phyloP scores from a whole-genome alignment of 139 green algal genomes.

The Zygnema circumcarinatum region DNA sequence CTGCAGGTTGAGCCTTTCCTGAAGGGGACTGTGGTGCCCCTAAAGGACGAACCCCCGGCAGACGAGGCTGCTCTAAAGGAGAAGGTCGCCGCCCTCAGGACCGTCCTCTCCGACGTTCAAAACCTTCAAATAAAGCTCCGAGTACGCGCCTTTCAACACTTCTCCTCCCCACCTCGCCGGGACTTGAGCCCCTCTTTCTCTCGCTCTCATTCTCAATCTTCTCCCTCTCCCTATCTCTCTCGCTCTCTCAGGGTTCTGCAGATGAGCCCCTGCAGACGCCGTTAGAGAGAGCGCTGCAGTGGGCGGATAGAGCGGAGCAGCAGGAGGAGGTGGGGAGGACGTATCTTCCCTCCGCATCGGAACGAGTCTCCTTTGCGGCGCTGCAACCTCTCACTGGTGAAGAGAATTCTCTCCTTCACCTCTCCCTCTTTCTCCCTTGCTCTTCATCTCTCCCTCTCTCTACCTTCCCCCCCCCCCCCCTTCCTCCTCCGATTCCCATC shows the following conservation, averaged over 20 bases:
- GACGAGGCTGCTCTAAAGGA: conserved; percentile 7
- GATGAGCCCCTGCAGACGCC: conserved; percentile 33
- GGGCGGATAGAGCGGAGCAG: conserved; percentile 28
- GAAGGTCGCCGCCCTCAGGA: background rate
- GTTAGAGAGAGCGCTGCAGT: conserved; percentile 3
- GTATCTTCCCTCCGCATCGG: background rate
- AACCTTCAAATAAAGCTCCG: conserved; percentile 45
- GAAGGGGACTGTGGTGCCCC: background rate
- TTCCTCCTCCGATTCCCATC: too few relatives aligned
- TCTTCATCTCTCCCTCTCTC: too few relatives aligned
- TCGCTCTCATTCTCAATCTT: too few relatives aligned
- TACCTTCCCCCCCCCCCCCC: background rate
- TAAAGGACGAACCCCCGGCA: background rate
- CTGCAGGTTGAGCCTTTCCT: conserved; percentile 43
- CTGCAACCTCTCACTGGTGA: conserved; percentile 45
- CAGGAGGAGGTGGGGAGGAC: background rate
- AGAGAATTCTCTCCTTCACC: too few relatives aligned
- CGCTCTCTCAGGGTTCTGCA: background rate
- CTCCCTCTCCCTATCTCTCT: too few relatives aligned
- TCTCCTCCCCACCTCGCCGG: too few relatives aligned
- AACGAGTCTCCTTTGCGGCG: conserved; percentile 37
- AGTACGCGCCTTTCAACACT: too few relatives aligned
- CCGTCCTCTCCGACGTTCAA: conserved; percentile 31
- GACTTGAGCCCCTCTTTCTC: too few relatives aligned
- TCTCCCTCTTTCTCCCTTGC: too few relatives aligned